Evolutionary conservation across 2,329 filamentous ascomycete species (phyloP).

Genomic region (Pyricularia sp.): DNA sequence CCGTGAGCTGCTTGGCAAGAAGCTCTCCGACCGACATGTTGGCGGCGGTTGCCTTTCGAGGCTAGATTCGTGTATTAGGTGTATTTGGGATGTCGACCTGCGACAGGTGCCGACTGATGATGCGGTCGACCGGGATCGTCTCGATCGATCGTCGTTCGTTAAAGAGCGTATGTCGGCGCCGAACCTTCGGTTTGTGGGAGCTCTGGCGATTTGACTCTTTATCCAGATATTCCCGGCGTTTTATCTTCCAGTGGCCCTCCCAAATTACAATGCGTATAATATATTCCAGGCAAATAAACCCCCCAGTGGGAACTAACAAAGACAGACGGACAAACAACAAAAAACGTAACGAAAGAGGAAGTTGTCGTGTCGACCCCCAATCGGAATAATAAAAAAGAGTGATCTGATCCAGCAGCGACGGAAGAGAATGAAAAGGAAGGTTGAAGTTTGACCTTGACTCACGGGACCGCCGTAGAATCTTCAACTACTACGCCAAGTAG

Average conservation of each 20-base stretch:
- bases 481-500: constrained; percentile 30
- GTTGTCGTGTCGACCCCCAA: constrained; percentile 19
- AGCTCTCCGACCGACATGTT: constrained; percentile 29
- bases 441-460: constrained; percentile 22
- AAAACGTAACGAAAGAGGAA: constrained; percentile 16
- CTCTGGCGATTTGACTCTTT: neutral
- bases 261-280: constrained; percentile 13
- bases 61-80: constrained; percentile 20
- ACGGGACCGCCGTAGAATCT: constrained; percentile 27
- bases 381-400: constrained; percentile 33
- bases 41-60: constrained; percentile 20
- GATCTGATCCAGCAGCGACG: constrained; percentile 52
- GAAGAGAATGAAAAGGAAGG: constrained; percentile 29
- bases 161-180: constrained; percentile 1
- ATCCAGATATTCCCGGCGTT: constrained; percentile 2
- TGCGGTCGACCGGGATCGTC: neutral
- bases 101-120: constrained; percentile 27
- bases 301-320: neutral
- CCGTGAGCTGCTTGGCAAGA: constrained; percentile 56
- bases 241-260: constrained; percentile 13
- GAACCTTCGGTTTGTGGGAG: neutral
- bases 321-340: neutral
- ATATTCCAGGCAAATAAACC: constrained; percentile 1
- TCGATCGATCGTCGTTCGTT: neutral
- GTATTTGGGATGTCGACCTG: constrained; percentile 42